Base-by-base conservation (phyloP, 1,139 yeast genomes). In the Blastobotrys petasosporus region DNA sequence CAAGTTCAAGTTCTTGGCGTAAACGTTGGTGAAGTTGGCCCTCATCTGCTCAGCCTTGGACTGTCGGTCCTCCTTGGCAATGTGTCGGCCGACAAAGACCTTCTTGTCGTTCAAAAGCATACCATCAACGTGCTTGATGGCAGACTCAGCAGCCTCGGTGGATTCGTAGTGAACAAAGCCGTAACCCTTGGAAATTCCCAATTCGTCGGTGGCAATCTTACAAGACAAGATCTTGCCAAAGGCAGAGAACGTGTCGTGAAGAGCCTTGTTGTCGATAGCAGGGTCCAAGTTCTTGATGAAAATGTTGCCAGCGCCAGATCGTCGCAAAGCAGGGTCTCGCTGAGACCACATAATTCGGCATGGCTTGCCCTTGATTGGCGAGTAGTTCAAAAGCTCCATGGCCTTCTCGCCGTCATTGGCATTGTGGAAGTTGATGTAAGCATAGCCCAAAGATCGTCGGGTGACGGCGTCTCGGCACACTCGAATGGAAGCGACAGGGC, bases 331-430 rank as follows among this genome's bases (percentile, higher is more conserved):
- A 56, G 98, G 98, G 70, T 92, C 97, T 75, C 98, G 87, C 77
- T 94, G 98, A 58, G 97, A 88, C 97, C 97, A 90, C 98, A 94
- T 94, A 75, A 92, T 92, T 74, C 99, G 90, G 75, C 97, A 88
- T 63, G 97, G 92, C 66, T 85, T 88, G 65, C 97, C 97, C 73
- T 90, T 92, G 73, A 92, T 82, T 64, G 81, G 82, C 53, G 88
- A 73, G 76, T 92, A 92, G 85, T 92, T 94, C 73, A 94, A 80
- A 71, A 88, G 94, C 67, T 88, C 95, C 68, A 92, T 77, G 56
- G 99, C 98, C 66, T 79, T 82, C 73, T 85, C 92, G 64, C 96
- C 98, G 67, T 94, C 97, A 56, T 77, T 85, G 58, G 79, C 71
- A 70, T 83, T 81, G 76, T 85, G 92, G 82, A 75, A 92, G 84